A percentile compares a stretch with the other conserved stretches of the same genome.
Conservation (phyloP, 2,329 filamentous ascomycete species). For the Nothopassalora personata region DNA sequence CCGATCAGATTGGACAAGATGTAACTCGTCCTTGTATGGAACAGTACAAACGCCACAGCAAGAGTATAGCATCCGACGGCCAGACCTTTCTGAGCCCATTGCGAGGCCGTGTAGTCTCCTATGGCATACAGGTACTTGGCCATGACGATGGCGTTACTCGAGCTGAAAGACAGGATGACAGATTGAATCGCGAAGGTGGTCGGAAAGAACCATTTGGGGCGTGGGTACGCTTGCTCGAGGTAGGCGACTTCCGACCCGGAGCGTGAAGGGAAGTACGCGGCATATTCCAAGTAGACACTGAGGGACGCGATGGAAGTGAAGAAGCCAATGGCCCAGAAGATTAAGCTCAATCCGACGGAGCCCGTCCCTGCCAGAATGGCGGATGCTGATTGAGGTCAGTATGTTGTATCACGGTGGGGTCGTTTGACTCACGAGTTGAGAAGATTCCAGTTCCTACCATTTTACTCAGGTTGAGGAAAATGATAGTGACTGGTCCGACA, state of each 20-base stretch:
- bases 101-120: conserved; percentile 44
- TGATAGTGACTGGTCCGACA: conserved; percentile 51
- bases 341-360: conserved; percentile 56
- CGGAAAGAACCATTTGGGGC: conserved; percentile 60
- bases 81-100: conserved; percentile 64
- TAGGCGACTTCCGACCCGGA: conserved; percentile 64
- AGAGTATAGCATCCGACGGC: conserved; percentile 60
- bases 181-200: conserved; percentile 60
- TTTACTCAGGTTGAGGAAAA: conserved; percentile 57
- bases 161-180: conserved; percentile 60
- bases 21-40: conserved; percentile 55
- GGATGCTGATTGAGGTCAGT: conserved; percentile 41
- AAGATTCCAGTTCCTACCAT: conserved; percentile 52
- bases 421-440: conserved; percentile 52
- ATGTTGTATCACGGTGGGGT: not conserved
- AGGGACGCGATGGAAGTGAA: conserved; percentile 53
- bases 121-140: conserved; percentile 60
- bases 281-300: conserved; percentile 58
- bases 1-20: conserved; percentile 54
- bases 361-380: conserved; percentile 56
- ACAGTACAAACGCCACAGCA: conserved; percentile 42
- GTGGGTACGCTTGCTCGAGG: conserved; percentile 61
- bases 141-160: conserved; percentile 56
- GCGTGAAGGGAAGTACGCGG: conserved; percentile 61
- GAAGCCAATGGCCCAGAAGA: conserved; percentile 62